These are phyloP conservation scores for Protostelium mycophagum DNA, from an alignment of 78 protist genomes.

Conservation along the genomic window DNA sequence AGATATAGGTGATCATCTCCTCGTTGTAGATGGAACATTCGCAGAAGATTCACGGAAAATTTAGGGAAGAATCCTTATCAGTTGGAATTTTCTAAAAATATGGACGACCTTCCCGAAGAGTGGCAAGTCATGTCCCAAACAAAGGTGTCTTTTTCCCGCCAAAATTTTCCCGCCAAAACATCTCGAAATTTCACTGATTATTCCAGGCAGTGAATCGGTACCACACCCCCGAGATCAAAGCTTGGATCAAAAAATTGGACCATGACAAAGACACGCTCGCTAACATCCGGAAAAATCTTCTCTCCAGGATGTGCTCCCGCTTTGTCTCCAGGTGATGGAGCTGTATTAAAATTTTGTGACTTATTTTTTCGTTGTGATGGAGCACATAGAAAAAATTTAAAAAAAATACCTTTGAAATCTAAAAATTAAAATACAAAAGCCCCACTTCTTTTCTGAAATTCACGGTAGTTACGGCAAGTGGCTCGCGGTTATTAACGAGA, in stretches of 20 bases:
- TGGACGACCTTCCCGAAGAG: not conserved
- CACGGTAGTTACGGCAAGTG: not conserved
- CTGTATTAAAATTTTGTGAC: too few species aligned
- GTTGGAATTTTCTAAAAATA: not conserved
- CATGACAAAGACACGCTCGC: slow-evolving; percentile 23
- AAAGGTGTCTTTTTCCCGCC: not conserved
- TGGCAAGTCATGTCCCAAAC: not conserved
- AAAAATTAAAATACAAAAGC: too few species aligned
- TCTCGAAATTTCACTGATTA: not conserved
- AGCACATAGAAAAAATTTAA: too few species aligned
- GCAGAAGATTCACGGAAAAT: too few species aligned
- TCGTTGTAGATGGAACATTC: too few species aligned
- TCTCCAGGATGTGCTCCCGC: not conserved
- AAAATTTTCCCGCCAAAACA: too few species aligned
- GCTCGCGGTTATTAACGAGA: not conserved
- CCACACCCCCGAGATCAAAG: slow-evolving; percentile 22
- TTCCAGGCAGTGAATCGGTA: slow-evolving; percentile 1
- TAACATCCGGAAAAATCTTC: slow-evolving; percentile 8
- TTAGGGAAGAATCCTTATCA: not conserved
- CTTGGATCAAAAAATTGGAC: slow-evolving; percentile 1
- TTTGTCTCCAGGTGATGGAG: not conserved
- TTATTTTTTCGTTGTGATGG: too few species aligned
- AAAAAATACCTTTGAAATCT: too few species aligned
- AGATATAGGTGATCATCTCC: too few species aligned
- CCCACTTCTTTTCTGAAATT: not conserved